These are phyloP conservation scores for Mucor indicus DNA, from an alignment of 371 early-diverging fungal genomes.

Conservation along the genomic window DNA sequence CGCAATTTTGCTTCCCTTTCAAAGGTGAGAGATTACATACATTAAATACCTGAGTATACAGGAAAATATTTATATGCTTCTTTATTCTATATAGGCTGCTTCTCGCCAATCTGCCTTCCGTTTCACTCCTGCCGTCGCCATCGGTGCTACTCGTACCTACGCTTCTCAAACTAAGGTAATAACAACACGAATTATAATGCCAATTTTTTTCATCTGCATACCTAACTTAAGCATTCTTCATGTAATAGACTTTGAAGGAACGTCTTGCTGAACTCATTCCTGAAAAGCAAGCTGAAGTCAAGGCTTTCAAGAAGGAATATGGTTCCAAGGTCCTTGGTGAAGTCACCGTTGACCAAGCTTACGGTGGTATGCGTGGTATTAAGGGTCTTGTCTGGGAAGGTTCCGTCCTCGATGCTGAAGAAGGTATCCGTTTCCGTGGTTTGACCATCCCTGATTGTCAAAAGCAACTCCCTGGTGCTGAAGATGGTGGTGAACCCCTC, in stretches of 20 bases:
- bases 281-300: slow-evolving; percentile 91
- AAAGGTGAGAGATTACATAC: slow-evolving; percentile 20
- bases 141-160: slow-evolving; percentile 39
- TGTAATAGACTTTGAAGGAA: slow-evolving; percentile 79
- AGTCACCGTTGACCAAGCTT: slow-evolving; percentile 96
- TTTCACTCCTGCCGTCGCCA: slow-evolving; percentile 36
- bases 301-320: slow-evolving; percentile 87
- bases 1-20: slow-evolving; percentile 41
- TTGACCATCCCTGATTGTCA: slow-evolving; percentile 97
- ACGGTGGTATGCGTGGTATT: slow-evolving; percentile 99
- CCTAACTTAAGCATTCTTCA: neutral
- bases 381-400: slow-evolving; percentile 98
- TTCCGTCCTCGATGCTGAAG: slow-evolving; percentile 95
- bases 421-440: slow-evolving; percentile 98
- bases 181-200: neutral
- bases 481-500: slow-evolving; percentile 88
- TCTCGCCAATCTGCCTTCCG: slow-evolving; percentile 33
- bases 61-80: neutral
- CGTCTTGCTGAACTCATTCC: slow-evolving; percentile 92
- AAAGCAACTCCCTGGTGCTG: slow-evolving; percentile 82
- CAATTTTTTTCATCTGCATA: neutral
- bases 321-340: slow-evolving; percentile 90
- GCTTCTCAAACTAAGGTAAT: slow-evolving; percentile 46
- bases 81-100: slow-evolving; percentile 20
- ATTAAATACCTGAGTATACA: neutral